phyloP scores from a whole-genome alignment of 2,329 filamentous ascomycete genomes.

The Daldinia sp. region DNA sequence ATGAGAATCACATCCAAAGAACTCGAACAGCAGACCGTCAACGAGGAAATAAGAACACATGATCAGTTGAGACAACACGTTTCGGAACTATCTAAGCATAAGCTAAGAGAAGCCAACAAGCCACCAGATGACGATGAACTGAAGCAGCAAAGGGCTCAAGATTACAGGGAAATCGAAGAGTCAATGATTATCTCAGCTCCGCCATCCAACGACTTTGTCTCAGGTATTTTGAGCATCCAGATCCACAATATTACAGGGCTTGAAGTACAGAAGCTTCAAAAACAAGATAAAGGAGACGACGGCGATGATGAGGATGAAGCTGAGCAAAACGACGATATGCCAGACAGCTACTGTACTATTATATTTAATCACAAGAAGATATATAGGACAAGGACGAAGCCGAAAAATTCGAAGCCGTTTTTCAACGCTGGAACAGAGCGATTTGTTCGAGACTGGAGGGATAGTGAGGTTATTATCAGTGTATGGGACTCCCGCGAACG shows the following conservation, averaged over 20 bases:
- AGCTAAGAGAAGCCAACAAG: conserved; percentile 70
- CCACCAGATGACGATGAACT: conserved; percentile 68
- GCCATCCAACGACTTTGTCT: conserved; percentile 67
- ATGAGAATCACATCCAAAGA: conserved; percentile 69
- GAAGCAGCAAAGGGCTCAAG: conserved; percentile 72
- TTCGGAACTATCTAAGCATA: conserved; percentile 61
- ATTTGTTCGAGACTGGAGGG: conserved; percentile 73
- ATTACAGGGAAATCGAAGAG: conserved; percentile 68
- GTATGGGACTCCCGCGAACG: conserved; percentile 73
- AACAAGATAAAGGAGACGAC: conserved; percentile 57
- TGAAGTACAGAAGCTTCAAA: conserved; percentile 67
- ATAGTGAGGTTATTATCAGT: conserved; percentile 71
- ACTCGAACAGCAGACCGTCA: conserved; percentile 66
- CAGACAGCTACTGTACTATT: conserved; percentile 75
- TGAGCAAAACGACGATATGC: conserved; percentile 69
- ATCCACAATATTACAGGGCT: conserved; percentile 78
- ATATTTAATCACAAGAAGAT: conserved; percentile 76
- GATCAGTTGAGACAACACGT: conserved; percentile 68
- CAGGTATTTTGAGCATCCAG: conserved; percentile 73
- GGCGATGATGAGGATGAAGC: conserved; percentile 64
- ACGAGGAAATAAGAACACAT: conserved; percentile 63
- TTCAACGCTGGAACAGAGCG: conserved; percentile 80
- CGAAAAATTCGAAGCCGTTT: conserved; percentile 80
- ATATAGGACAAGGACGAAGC: conserved; percentile 77
- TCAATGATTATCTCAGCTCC: conserved; percentile 73